Conservation (phyloP, 768 basidiomycete species). For the Boletus rubroflammeus region DNA sequence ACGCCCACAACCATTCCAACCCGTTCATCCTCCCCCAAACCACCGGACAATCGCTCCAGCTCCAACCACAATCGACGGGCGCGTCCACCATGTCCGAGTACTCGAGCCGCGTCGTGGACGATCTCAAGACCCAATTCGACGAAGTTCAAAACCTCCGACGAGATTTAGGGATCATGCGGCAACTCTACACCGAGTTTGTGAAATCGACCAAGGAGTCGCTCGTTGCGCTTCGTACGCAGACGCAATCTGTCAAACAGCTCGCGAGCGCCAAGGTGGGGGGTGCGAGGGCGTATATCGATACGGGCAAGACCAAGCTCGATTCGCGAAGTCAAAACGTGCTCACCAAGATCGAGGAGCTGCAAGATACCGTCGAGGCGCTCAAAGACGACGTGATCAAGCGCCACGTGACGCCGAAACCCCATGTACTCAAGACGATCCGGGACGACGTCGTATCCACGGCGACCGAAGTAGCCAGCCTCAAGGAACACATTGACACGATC, state of each 20-base stretch:
- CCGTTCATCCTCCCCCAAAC: slow-evolving; percentile 52
- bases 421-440: slow-evolving; percentile 65
- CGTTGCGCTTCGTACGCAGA: slow-evolving; percentile 73
- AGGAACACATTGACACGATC: slow-evolving; percentile 81
- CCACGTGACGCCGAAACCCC: slow-evolving; percentile 77
- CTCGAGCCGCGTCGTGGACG: slow-evolving; percentile 67
- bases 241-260: slow-evolving; percentile 82
- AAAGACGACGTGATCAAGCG: slow-evolving; percentile 91
- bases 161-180: slow-evolving; percentile 90
- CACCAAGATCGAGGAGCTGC: slow-evolving; percentile 89
- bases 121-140: slow-evolving; percentile 90
- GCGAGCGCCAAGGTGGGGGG: slow-evolving; percentile 81
- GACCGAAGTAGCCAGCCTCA: slow-evolving; percentile 69
- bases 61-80: slow-evolving; percentile 68
- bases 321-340: slow-evolving; percentile 82
- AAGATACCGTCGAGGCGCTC: slow-evolving; percentile 84
- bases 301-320: slow-evolving; percentile 91
- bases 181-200: slow-evolving; percentile 93
- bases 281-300: slow-evolving; percentile 82
- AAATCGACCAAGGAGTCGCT: slow-evolving; percentile 86
- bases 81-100: slow-evolving; percentile 72
- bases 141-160: slow-evolving; percentile 92
- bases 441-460: slow-evolving; percentile 66
- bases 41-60: slow-evolving; percentile 59
- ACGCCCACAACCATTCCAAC: slow-evolving; percentile 29